phyloP scores from a whole-genome alignment of 2,329 filamentous ascomycete species.

The Aspergillus neotritici region DNA sequence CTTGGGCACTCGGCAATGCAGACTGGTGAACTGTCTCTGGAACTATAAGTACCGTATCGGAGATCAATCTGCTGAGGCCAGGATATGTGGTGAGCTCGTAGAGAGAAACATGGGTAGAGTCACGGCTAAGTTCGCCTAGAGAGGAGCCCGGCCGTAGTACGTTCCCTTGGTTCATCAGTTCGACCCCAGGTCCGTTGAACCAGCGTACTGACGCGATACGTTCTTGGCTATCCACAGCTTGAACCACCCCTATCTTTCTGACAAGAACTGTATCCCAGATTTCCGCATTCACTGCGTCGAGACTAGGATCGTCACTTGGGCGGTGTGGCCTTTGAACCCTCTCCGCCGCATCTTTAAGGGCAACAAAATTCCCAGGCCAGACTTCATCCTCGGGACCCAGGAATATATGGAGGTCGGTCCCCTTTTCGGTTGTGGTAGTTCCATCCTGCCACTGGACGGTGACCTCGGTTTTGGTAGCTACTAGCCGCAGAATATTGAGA shows the following conservation, averaged over 20 bases:
- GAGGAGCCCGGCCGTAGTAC: conserved; percentile 39
- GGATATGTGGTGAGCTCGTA: conserved; percentile 52
- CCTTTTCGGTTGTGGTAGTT: conserved; percentile 43
- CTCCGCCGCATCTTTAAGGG: conserved; percentile 39
- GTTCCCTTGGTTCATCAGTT: conserved; percentile 27
- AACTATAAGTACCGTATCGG: conserved; percentile 50
- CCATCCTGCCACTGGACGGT: conserved; percentile 57
- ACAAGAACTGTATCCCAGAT: conserved; percentile 24
- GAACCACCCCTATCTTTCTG: conserved; percentile 51
- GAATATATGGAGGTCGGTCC: conserved; percentile 36
- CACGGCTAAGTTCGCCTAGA: conserved; percentile 39
- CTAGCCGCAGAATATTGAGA: conserved; percentile 52
- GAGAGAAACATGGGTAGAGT: conserved; percentile 49
- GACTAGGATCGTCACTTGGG: neutral
- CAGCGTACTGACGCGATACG: conserved; percentile 53
- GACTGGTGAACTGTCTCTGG: conserved; percentile 23
- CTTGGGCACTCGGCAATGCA: conserved; percentile 1
- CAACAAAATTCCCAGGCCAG: conserved; percentile 53
- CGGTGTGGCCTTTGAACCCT: conserved; percentile 2
- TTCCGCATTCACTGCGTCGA: neutral
- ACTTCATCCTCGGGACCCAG: conserved; percentile 46
- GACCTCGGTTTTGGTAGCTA: conserved; percentile 45
- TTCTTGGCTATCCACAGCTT: conserved; percentile 51
- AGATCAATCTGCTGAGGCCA: conserved; percentile 45
- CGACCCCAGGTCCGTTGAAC: conserved; percentile 41